Base-by-base conservation (phyloP, 495 filamentous ascomycete species). In the Copromyces sp. region DNA sequence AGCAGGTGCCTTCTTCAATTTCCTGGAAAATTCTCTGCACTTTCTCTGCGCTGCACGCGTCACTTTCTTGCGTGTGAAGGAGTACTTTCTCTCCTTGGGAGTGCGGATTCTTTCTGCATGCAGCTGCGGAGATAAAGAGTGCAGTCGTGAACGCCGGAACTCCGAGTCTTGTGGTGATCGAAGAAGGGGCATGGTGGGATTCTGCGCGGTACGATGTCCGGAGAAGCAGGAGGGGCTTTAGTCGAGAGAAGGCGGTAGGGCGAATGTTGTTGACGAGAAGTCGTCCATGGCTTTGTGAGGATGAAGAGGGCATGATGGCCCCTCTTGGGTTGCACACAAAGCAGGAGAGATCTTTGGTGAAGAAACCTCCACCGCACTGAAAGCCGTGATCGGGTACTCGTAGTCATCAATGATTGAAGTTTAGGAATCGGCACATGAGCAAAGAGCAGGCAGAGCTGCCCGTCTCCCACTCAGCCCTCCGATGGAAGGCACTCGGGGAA, bases 141-240 rank as follows among this genome's bases (percentile, higher is more conserved):
- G 42, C 0, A 44, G 42, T 3, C 0, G 9, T n/a, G 7, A n/a
- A 44, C 42, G 9, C 2, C 17, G 7, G 3, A 44, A 44, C 17
- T 9, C 0, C 0, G 7, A 0, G 3, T 44, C 2, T 44, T 44
- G 42, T 3, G 7, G 3, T 44, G 17, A 1, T 44, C 4, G 17
- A 1, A 44, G 42, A 4, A 44, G 42, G 42, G 42, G n/a, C 42
- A 0, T 9, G 42, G 17, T 0, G 3, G 17, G 2, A 9, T 3
- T 3, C 0, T 9, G 42, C 0, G 0, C n/a, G 42, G 17, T 16
- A 44, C 1, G 7, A 3, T 9, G 42, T 3, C 2, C 0, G 0
- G 42, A 44, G 7, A n/a, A n/a, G 7, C 2, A 44, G 7, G 42
- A n/a, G 42, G 2, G 17, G 3, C 17, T 17, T n/a, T 1, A 17